Base-by-base conservation (phyloP, 192 early-diverging fungal species). In the Coemansia sp. region DNA sequence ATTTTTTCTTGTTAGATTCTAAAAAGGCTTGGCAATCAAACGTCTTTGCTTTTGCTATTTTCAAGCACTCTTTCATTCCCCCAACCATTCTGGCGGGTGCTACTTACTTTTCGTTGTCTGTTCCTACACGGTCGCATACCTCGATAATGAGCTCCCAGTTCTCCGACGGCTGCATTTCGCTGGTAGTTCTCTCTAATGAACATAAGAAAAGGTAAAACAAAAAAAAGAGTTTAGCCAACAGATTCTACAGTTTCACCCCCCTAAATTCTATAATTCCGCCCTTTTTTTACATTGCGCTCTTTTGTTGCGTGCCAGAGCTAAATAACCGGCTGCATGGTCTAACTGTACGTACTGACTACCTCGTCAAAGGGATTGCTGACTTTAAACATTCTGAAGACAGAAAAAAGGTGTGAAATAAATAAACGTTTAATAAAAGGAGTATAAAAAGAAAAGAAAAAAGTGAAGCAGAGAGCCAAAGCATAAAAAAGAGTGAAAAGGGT, bases 121-220 rank as follows among this genome's bases (percentile, higher is more conserved):
- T 50, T 58, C 77, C 79, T 12, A 91, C 87, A 25, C 86, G 85
- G 69, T 93, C 91, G 64, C 87, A 89, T 28, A 94, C 86, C 62
- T 80, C 82, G 56, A 89, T 82, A 56, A 92, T 91, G 54, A 89
- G 79, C 56, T 87, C 86, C 96, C 96, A 99, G 84, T 99, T 92
- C 81, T 99, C 97, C 42, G 88, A 84, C 12, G 95, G 93, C 66
- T 96, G 88, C 54, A 85, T 93, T 74, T 98, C 95, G 80, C 88
- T 90, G 7, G 97, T 99, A 14, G 97, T 96, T 75, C 89, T 85
- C 66, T 73, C 88, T 88, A 84, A 45, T 54, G 0, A 29, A 3
- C 32, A 52, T 38, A 22, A 17, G 25, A 55, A 36, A 36, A 8
- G 8, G 8, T 36, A 36, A 6, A 36, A 36, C 8, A 6, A 6